Evolutionary conservation across 345 rosid species (phyloP).

Genomic region (Carallia pectinifolia): DNA sequence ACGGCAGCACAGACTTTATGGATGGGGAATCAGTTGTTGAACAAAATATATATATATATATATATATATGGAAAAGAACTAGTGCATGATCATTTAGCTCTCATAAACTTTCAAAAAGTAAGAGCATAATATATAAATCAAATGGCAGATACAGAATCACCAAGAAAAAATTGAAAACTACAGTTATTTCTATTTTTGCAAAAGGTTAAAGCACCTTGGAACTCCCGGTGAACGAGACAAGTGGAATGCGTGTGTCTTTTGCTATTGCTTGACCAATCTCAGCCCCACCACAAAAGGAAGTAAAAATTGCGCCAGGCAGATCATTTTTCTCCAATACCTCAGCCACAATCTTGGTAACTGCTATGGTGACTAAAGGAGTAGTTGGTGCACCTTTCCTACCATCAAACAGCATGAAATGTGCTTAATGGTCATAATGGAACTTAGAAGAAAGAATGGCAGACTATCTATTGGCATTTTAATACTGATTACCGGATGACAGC

Average conservation of each 20-base stretch:
- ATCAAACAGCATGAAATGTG: constrained; percentile 1
- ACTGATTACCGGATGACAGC: neutral
- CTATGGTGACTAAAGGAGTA: constrained; percentile 90
- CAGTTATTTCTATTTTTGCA: neutral
- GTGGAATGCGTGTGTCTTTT: constrained; percentile 70
- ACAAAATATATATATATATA: too few relatives aligned
- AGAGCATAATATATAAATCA: neutral
- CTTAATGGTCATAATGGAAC: neutral
- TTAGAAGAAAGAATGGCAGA: neutral
- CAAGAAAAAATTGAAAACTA: neutral
- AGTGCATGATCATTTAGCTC: neutral
- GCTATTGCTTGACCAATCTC: constrained; percentile 94
- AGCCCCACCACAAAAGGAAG: constrained; percentile 90
- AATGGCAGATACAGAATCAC: neutral
- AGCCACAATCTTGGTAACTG: constrained; percentile 81
- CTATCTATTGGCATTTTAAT: neutral
- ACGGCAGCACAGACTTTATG: neutral
- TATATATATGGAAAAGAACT: neutral
- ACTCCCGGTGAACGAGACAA: constrained; percentile 95
- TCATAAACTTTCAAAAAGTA: constrained; percentile 1
- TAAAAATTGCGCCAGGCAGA: constrained; percentile 89
- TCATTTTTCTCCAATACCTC: constrained; percentile 84
- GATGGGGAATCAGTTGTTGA: neutral
- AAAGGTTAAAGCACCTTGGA: constrained; percentile 54
- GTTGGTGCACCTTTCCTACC: constrained; percentile 98